Conservation (phyloP, 495 filamentous ascomycete species). For the Parmelia sp. region DNA sequence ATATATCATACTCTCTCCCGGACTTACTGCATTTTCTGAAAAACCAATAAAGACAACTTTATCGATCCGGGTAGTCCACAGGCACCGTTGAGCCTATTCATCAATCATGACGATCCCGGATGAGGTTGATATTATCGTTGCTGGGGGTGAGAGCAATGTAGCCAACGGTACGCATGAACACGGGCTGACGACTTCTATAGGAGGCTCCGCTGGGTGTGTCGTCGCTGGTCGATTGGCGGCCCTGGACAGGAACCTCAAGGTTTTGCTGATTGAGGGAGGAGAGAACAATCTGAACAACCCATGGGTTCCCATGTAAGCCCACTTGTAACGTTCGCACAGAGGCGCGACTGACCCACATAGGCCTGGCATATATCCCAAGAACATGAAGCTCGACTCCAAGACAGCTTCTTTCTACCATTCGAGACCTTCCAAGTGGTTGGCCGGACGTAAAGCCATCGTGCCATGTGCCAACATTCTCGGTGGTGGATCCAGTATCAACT, state of each 20-base stretch:
- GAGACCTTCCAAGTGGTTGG: constrained; percentile 64
- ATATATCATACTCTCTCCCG: background rate
- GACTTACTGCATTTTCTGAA: background rate
- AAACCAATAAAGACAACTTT: background rate
- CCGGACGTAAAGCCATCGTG: constrained; percentile 66
- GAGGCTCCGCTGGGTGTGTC: constrained; percentile 63
- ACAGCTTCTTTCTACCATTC: constrained; percentile 83
- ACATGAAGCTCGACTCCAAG: constrained; percentile 81
- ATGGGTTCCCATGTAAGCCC: constrained; percentile 40
- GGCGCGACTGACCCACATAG: constrained; percentile 27
- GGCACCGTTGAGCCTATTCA: background rate
- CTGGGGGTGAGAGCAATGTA: constrained; percentile 49
- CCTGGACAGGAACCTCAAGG: constrained; percentile 71
- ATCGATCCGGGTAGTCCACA: background rate
- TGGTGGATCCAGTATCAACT: constrained; percentile 75
- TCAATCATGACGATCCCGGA: constrained; percentile 47
- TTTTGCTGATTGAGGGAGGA: constrained; percentile 72
- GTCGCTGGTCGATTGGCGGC: constrained; percentile 75
- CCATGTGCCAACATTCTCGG: constrained; percentile 74
- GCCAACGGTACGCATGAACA: background rate
- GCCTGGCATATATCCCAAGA: constrained; percentile 70
- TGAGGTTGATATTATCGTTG: constrained; percentile 80
- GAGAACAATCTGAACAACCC: constrained; percentile 78
- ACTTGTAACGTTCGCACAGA: background rate
- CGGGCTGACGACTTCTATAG: constrained; percentile 20